Evolutionary conservation across 2,329 filamentous ascomycete species (phyloP).

Genomic region (Cordyceps militaris): DNA sequence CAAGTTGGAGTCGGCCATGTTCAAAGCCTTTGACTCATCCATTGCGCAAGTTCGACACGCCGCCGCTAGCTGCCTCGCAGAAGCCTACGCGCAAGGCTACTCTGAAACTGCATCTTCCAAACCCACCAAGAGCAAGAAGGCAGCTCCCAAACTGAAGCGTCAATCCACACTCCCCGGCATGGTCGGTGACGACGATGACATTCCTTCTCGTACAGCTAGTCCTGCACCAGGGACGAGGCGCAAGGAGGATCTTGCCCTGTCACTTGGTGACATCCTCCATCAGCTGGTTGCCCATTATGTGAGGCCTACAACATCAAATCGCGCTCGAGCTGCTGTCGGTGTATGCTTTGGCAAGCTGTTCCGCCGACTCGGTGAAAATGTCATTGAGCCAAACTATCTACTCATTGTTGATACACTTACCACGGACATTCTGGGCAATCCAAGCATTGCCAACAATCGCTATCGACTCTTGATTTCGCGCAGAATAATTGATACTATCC

Average conservation of each 20-base stretch:
- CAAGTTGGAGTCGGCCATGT: constrained; percentile 70
- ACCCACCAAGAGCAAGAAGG: constrained; percentile 61
- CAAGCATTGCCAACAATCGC: constrained; percentile 71
- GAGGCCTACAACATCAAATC: constrained; percentile 70
- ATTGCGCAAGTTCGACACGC: constrained; percentile 73
- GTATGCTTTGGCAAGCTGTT: constrained; percentile 82
- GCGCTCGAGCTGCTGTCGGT: constrained; percentile 72
- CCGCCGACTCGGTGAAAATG: constrained; percentile 68
- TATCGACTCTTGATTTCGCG: constrained; percentile 81
- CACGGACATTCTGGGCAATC: constrained; percentile 69
- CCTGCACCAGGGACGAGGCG: constrained; percentile 64
- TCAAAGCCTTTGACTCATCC: constrained; percentile 78
- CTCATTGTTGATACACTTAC: constrained; percentile 77
- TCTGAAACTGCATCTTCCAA: constrained; percentile 40
- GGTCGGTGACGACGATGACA: constrained; percentile 67
- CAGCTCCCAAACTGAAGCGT: constrained; percentile 56
- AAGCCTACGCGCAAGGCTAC: constrained; percentile 75
- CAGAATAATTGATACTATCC: constrained; percentile 73
- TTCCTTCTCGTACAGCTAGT: constrained; percentile 60
- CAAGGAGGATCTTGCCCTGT: constrained; percentile 64
- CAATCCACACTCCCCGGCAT: constrained; percentile 49
- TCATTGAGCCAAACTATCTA: constrained; percentile 77
- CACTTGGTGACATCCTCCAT: constrained; percentile 69
- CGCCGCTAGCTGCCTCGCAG: constrained; percentile 76
- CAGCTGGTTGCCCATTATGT: constrained; percentile 76